Percentiles rank a stretch among this genome's conserved stretches.
These are phyloP conservation scores for Mortierella antarctica DNA, from an alignment of 192 early-diverging fungal species.

Conservation along the genomic window DNA sequence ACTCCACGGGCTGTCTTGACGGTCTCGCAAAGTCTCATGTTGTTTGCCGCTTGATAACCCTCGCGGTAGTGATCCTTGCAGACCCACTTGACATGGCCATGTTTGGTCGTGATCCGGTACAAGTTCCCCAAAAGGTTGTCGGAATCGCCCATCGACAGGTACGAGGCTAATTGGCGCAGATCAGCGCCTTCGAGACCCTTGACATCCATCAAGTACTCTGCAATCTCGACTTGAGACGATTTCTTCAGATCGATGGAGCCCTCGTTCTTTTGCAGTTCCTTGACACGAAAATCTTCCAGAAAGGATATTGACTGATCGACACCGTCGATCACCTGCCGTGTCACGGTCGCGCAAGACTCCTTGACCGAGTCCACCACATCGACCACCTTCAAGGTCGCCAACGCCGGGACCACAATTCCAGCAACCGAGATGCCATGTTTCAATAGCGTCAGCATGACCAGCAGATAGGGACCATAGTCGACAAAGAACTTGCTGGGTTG, in stretches of 20 bases:
- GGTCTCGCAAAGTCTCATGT: background rate
- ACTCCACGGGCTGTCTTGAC: background rate
- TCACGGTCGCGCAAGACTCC: background rate
- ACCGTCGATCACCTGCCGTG: background rate
- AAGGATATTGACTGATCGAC: conserved; percentile 2
- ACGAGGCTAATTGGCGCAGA: conserved; percentile 1
- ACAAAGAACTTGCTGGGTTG: background rate
- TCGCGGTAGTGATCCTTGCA: conserved; percentile 10
- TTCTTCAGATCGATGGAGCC: background rate
- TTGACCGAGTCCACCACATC: background rate
- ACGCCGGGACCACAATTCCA: background rate
- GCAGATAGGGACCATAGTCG: conserved; percentile 1
- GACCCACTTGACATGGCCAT: conserved; percentile 4
- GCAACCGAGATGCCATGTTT: background rate
- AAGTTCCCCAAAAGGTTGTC: conserved; percentile 1
- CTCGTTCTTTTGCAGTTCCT: background rate
- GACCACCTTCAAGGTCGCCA: background rate
- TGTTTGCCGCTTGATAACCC: background rate
- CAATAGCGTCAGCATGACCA: background rate
- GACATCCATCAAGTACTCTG: background rate
- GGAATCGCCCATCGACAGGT: background rate
- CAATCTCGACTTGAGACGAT: background rate
- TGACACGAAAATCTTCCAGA: background rate
- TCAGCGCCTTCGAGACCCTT: conserved; percentile 2
- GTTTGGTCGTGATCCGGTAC: background rate